Evolutionary conservation across 192 early-diverging fungal species (phyloP).

Genomic region (Linnemannia zychae): DNA sequence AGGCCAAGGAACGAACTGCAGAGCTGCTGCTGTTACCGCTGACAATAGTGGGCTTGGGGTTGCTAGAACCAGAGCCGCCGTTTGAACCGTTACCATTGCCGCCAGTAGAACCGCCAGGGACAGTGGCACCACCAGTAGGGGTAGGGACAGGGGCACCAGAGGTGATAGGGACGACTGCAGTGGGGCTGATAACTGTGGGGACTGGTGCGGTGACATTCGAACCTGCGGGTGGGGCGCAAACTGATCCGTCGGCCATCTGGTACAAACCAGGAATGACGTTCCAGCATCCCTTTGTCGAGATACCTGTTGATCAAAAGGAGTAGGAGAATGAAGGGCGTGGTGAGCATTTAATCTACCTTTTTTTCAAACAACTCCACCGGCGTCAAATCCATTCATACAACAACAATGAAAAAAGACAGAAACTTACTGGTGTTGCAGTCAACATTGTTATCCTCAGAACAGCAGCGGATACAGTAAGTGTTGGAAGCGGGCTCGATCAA

Average conservation of each 20-base stretch:
- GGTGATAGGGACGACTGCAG: neutral
- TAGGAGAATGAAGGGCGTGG: neutral
- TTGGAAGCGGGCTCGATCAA: slow-evolving; percentile 60
- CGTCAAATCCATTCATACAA: neutral
- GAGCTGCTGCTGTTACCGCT: neutral
- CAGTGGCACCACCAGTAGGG: neutral
- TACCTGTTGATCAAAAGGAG: slow-evolving; percentile 14
- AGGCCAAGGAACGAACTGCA: neutral
- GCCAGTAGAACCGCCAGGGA: neutral
- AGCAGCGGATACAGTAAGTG: slow-evolving; percentile 63
- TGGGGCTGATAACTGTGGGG: slow-evolving; percentile 6
- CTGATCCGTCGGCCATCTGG: slow-evolving; percentile 41
- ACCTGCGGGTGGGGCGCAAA: slow-evolving; percentile 15
- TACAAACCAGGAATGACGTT: slow-evolving; percentile 53
- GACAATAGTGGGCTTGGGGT: neutral
- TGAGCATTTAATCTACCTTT: neutral
- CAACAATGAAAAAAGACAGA: neutral
- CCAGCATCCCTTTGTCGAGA: slow-evolving; percentile 45
- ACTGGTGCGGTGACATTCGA: slow-evolving; percentile 14
- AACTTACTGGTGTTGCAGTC: slow-evolving; percentile 38
- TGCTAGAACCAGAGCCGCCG: neutral
- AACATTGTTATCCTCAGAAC: slow-evolving; percentile 15
- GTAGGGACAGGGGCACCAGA: neutral
- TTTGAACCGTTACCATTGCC: neutral
- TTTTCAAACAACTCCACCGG: slow-evolving; percentile 1